These are phyloP conservation scores for Nakaseomyces bracarensis DNA, from an alignment of 1,139 yeast genomes.

Conservation along the genomic window DNA sequence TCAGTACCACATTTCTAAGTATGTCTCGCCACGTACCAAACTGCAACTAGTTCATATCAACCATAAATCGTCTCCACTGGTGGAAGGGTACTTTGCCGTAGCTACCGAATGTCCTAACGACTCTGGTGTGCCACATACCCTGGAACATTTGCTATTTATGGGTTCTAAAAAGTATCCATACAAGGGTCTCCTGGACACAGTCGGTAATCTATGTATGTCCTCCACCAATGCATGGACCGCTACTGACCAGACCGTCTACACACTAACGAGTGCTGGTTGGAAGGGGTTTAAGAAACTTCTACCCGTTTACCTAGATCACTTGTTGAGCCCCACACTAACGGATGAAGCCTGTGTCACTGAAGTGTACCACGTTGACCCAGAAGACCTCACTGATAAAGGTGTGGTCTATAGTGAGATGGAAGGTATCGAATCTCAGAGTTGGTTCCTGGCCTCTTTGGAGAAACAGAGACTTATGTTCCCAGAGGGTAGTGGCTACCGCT, in stretches of 20 bases:
- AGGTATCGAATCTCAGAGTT: slow-evolving; percentile 76
- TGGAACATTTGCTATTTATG: slow-evolving; percentile 92
- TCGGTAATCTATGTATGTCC: slow-evolving; percentile 80
- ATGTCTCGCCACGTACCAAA: slow-evolving; percentile 52
- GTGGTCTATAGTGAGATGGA: slow-evolving; percentile 98
- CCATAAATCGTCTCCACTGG: slow-evolving; percentile 74
- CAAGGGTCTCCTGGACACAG: slow-evolving; percentile 80
- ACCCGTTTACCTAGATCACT: slow-evolving; percentile 86
- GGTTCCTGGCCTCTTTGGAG: slow-evolving; percentile 57
- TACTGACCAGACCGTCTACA: slow-evolving; percentile 91
- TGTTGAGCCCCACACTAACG: slow-evolving; percentile 75
- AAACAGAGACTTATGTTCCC: slow-evolving; percentile 56
- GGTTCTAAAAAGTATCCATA: slow-evolving; percentile 86
- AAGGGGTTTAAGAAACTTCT: slow-evolving; percentile 77
- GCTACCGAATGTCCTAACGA: slow-evolving; percentile 86
- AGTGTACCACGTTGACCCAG: slow-evolving; percentile 88
- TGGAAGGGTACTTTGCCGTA: slow-evolving; percentile 87
- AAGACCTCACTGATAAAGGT: slow-evolving; percentile 78
- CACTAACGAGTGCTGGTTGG: slow-evolving; percentile 92
- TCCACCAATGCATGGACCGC: slow-evolving; percentile 97
- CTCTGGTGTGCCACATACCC: slow-evolving; percentile 90
- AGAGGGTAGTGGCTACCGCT: slow-evolving; percentile 65
- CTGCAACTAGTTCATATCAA: slow-evolving; percentile 68
- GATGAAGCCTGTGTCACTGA: slow-evolving; percentile 91
- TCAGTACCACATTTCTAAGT: slow-evolving; percentile 30